Base-by-base conservation (phyloP, 2,329 filamentous ascomycete genomes). In the Sclerotinia borealis region DNA sequence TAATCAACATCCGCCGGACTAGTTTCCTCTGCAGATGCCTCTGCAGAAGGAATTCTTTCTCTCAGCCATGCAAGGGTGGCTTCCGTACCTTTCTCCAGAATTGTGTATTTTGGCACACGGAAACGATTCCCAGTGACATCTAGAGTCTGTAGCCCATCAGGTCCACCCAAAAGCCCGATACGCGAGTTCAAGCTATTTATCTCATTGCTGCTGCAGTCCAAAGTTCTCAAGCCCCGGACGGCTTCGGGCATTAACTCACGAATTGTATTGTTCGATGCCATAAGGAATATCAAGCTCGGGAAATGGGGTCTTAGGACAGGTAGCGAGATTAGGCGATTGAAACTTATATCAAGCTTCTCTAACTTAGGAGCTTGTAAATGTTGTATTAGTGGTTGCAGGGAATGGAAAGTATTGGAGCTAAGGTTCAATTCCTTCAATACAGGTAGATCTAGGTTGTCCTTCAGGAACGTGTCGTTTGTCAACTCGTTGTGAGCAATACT, bases 61-160 rank as follows among this genome's bases (percentile, higher is more conserved):
- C 90, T 83, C 58, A 97, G 76, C 89, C 92, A 96, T 56, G 86
- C 81, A 68, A 97, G 78, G 0, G 92, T 88, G 2, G 91, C 89
- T 70, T 96, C 92, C 0, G 93, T 97, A 0, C 93, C 93, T 66
- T 92, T 90, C 65, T 93, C 90, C 54, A 98, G 78, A 8, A 96
- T 83, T 67, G 89, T 90, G 79, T 89, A 93, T 63, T 90, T 85
- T 0, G 93, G 93, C 37, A 97, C 92, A 37, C 91, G 83, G 77
- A 98, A 98, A 37, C 87, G 83, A 74, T 98, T 98, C 0, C 92
- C 92, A 34, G 84, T 85, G 4, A 96, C 89, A 54, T 96, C 89
- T 11, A 97, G 78, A 61, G 83, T 76, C 80, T 89, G 78, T 77
- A 85, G 67, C 70, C 86, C 77, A 2, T 81, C 80, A 45, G 72